Conservation (phyloP, 2,329 filamentous ascomycete species). For the Claviceps purpurea region DNA sequence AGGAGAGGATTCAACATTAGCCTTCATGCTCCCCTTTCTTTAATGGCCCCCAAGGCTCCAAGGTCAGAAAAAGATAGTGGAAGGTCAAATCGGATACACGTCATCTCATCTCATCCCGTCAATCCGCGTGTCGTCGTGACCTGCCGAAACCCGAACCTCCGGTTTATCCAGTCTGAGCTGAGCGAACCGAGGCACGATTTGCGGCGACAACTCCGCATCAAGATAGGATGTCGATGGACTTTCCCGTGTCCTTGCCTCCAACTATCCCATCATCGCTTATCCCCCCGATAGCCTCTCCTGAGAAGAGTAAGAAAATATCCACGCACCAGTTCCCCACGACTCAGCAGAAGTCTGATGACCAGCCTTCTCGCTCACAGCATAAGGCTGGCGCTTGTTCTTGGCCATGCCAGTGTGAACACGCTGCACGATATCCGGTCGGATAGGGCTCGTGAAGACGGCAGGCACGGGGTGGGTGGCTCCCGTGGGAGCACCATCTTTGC, state of each 20-base stretch:
- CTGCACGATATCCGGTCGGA: slow-evolving; percentile 98
- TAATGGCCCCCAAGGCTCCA: neutral
- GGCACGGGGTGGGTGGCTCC: slow-evolving; percentile 85
- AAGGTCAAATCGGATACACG: neutral
- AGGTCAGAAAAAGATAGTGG: neutral
- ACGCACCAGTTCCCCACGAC: slow-evolving; percentile 98
- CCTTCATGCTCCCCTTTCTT: neutral
- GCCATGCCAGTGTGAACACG: slow-evolving; percentile 98
- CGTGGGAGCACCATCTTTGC: slow-evolving; percentile 86
- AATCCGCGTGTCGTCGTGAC: neutral
- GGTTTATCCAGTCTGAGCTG: too few relatives aligned
- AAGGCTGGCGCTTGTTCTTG: slow-evolving; percentile 99
- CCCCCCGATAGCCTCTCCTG: too few relatives aligned
- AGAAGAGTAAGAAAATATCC: slow-evolving; percentile 1
- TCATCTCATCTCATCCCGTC: neutral
- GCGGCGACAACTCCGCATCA: neutral
- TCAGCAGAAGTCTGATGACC: slow-evolving; percentile 99
- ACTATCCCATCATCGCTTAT: neutral
- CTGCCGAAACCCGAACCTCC: neutral
- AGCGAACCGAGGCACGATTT: neutral
- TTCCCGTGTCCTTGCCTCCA: neutral
- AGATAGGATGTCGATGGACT: too few relatives aligned
- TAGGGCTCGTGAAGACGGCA: slow-evolving; percentile 91
- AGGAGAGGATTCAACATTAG: slow-evolving; percentile 6
- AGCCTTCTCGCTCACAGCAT: slow-evolving; percentile 99